These are phyloP conservation scores for Papilionanthe hybrid DNA, from an alignment of 116 monocot genomes.

Conservation along the genomic window DNA sequence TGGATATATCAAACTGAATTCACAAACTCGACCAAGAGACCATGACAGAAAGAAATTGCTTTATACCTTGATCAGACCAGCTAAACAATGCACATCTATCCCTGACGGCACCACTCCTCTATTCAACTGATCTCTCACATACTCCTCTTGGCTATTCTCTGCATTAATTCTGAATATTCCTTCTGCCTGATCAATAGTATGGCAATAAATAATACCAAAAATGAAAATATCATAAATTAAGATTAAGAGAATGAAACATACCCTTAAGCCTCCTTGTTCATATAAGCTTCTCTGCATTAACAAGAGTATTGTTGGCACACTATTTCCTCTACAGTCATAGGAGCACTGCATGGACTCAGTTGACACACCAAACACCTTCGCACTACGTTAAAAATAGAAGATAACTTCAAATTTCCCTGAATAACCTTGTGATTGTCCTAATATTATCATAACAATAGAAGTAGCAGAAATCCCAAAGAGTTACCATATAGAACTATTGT, in stretches of 20 bases:
- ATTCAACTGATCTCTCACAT: constrained; percentile 40
- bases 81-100: constrained; percentile 42
- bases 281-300: constrained; percentile 46
- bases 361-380: constrained; percentile 56
- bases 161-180: constrained; percentile 47
- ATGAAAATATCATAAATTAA: neutral
- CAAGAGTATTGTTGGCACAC: constrained; percentile 60
- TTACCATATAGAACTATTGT: neutral
- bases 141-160: constrained; percentile 38
- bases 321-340: constrained; percentile 52
- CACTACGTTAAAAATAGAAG: constrained; percentile 24
- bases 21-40: neutral
- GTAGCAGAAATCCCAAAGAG: neutral
- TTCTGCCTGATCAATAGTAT: constrained; percentile 24
- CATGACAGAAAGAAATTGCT: neutral
- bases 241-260: constrained; percentile 5
- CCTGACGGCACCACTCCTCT: constrained; percentile 32
- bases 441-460: neutral
- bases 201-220: neutral
- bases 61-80: constrained; percentile 45
- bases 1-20: neutral
- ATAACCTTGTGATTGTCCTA: neutral
- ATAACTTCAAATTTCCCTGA: neutral
- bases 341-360: constrained; percentile 63
- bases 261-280: constrained; percentile 46